Evolutionary conservation across 2,329 filamentous ascomycete species (phyloP).

Genomic region (Fusarium cicatricum): DNA sequence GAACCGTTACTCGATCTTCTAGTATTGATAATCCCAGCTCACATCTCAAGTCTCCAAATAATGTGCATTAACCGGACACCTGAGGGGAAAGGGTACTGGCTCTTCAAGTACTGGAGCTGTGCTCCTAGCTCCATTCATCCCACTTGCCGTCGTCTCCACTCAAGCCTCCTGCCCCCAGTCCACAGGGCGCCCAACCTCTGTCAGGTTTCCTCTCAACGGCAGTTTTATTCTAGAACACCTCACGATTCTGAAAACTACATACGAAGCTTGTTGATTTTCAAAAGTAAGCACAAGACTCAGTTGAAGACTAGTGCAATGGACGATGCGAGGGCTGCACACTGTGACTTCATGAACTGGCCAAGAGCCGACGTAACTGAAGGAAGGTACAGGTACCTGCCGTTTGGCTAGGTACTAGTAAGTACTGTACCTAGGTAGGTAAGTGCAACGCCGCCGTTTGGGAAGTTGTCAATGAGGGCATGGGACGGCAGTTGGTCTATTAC

Average conservation of each 20-base stretch:
- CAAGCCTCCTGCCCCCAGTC: constrained; percentile 18
- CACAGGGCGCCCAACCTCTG: constrained; percentile 15
- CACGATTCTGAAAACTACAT: too few species aligned
- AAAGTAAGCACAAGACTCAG: too few species aligned
- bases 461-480: constrained; percentile 10
- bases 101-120: constrained; percentile 8
- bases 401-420: too few species aligned
- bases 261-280: not conserved
- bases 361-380: too few species aligned
- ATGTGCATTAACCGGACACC: not conserved
- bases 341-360: too few species aligned
- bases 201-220: not conserved
- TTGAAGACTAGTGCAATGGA: too few species aligned
- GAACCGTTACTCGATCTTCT: constrained; percentile 2
- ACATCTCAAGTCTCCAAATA: not conserved
- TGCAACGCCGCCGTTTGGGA: not conserved
- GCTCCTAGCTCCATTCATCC: constrained; percentile 19
- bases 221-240: too few species aligned
- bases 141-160: constrained; percentile 25
- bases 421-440: too few species aligned
- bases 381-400: not conserved
- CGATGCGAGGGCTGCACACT: too few species aligned
- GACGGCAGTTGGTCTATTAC: not conserved
- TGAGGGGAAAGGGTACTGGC: constrained; percentile 16
- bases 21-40: constrained; percentile 9